Evolutionary conservation across 306 rosid species (phyloP).

Genomic region (Castanopsis chinensis): DNA sequence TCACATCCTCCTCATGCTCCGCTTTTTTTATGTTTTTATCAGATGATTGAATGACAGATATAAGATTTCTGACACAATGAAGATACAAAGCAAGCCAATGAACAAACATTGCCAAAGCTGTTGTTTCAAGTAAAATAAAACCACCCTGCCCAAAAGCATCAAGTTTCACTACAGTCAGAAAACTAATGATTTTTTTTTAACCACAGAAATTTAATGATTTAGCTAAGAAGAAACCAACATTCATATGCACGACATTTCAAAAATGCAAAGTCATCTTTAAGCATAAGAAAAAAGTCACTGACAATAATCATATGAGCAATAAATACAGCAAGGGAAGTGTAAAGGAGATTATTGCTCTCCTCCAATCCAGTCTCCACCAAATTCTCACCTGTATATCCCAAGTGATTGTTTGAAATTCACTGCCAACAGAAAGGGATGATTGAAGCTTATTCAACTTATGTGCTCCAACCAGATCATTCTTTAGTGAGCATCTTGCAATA

Average conservation of each 20-base stretch:
- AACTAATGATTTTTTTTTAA: background rate
- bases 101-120: constrained; percentile 52
- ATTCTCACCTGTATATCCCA: constrained; percentile 75
- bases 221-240: constrained; percentile 16
- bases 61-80: constrained; percentile 37
- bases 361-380: constrained; percentile 12
- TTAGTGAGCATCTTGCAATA: constrained; percentile 58
- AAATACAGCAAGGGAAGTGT: constrained; percentile 21
- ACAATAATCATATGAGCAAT: constrained; percentile 8
- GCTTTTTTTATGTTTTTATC: constrained; percentile 29
- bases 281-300: background rate
- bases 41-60: constrained; percentile 33
- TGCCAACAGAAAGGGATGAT: constrained; percentile 58
- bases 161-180: constrained; percentile 19
- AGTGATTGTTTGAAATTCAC: constrained; percentile 52
- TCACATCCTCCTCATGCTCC: constrained; percentile 32
- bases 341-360: constrained; percentile 8
- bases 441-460: constrained; percentile 51
- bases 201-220: background rate
- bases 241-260: constrained; percentile 14
- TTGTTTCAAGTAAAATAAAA: constrained; percentile 60
- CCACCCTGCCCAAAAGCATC: constrained; percentile 75
- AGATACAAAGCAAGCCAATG: constrained; percentile 45
- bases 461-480: constrained; percentile 52
- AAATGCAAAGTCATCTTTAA: background rate